Evolutionary conservation across 495 filamentous ascomycete genomes (phyloP).

Genomic region (Tuber indicum): DNA sequence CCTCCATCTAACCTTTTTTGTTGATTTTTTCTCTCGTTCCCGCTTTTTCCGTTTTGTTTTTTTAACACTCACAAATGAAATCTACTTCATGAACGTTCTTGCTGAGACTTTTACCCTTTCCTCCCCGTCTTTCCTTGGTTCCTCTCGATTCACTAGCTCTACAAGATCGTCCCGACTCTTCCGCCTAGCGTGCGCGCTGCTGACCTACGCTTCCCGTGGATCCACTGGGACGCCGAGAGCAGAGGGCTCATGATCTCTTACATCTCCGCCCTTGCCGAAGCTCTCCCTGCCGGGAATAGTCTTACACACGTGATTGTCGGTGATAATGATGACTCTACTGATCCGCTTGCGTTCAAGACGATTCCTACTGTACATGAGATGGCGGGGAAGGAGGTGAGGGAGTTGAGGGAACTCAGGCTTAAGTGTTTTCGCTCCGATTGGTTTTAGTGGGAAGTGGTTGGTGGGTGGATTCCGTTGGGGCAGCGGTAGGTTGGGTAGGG

Average conservation of each 20-base stretch:
- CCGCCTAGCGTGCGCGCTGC: background rate
- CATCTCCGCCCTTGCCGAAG: slow-evolving; percentile 1
- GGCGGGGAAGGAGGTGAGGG: background rate
- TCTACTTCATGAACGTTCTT: background rate
- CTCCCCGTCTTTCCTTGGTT: background rate
- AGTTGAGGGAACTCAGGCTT: slow-evolving; percentile 1
- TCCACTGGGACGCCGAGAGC: background rate
- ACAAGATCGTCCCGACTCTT: background rate
- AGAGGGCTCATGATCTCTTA: background rate
- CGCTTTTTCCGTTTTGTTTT: background rate
- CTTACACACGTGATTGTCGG: background rate
- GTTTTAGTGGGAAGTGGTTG: background rate
- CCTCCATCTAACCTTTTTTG: background rate
- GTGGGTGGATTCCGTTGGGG: background rate
- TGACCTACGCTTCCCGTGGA: slow-evolving; percentile 1
- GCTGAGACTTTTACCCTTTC: background rate
- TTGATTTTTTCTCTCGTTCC: background rate
- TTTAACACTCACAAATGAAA: background rate
- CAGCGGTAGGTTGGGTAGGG: background rate
- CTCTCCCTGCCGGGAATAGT: background rate
- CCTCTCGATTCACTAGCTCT: slow-evolving; percentile 1
- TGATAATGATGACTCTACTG: background rate
- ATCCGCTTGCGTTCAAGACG: background rate
- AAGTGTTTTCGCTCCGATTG: slow-evolving; percentile 1
- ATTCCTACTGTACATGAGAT: background rate